Evolutionary conservation across 2,329 filamentous ascomycete species (phyloP).

Genomic region (Periconia sp.): DNA sequence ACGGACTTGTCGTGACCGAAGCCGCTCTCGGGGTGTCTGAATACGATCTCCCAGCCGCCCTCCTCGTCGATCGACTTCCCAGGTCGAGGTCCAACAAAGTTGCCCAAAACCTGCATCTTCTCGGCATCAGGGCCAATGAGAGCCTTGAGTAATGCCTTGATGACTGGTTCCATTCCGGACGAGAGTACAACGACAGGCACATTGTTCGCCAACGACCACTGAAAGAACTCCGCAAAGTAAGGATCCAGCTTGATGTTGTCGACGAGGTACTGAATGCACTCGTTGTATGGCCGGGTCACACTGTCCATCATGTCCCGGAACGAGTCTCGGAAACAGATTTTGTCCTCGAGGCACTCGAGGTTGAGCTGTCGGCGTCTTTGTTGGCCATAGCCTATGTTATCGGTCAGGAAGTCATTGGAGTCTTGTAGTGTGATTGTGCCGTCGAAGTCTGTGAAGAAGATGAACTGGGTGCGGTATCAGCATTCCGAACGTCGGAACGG

Average conservation of each 20-base stretch:
- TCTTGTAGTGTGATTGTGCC: constrained; percentile 86
- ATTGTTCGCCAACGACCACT: constrained; percentile 80
- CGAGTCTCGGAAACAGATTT: constrained; percentile 76
- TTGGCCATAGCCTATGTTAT: constrained; percentile 85
- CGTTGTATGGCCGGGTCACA: constrained; percentile 76
- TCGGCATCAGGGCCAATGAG: constrained; percentile 79
- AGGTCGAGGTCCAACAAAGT: constrained; percentile 71
- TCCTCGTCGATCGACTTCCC: constrained; percentile 82
- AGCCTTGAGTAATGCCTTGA: constrained; percentile 79
- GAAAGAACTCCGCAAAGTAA: constrained; percentile 84
- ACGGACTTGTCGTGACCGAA: constrained; percentile 98
- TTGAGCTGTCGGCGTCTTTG: constrained; percentile 76
- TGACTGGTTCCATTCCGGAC: constrained; percentile 91
- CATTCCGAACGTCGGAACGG: constrained; percentile 13
- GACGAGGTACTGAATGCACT: constrained; percentile 80
- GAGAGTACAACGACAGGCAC: constrained; percentile 92
- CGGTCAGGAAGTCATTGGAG: constrained; percentile 77
- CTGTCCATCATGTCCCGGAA: constrained; percentile 94
- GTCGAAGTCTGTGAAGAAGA: constrained; percentile 99
- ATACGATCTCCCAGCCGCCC: constrained; percentile 86
- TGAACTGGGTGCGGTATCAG: constrained; percentile 62
- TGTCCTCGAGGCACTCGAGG: constrained; percentile 74
- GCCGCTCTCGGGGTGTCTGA: constrained; percentile 79
- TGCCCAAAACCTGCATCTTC: constrained; percentile 89
- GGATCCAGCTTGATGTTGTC: constrained; percentile 89